Percentiles rank a stretch among this genome's conserved stretches.
Evolutionary conservation across 192 early-diverging fungal species (phyloP).

Genomic region (Podila clonocystis): DNA sequence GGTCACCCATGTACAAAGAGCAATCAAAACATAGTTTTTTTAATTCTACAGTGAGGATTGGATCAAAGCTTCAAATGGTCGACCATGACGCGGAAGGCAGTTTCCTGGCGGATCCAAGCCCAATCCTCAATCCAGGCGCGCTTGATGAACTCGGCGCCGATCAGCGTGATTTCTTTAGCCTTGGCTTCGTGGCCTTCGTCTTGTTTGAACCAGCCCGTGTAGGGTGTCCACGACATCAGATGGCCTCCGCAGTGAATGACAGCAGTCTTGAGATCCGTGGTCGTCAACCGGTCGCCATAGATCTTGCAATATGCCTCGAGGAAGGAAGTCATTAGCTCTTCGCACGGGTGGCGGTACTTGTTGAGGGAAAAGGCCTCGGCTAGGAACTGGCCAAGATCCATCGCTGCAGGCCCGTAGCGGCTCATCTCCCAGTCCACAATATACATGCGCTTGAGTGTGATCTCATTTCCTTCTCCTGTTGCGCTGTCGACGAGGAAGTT

Average conservation of each 20-base stretch:
- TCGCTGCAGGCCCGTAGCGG: constrained; percentile 43
- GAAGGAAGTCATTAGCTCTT: constrained; percentile 44
- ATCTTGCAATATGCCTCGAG: constrained; percentile 36
- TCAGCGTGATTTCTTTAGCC: constrained; percentile 29
- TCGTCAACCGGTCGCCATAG: constrained; percentile 28
- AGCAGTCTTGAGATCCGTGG: constrained; percentile 41
- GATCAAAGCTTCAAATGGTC: constrained; percentile 42
- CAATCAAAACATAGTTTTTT: constrained; percentile 16
- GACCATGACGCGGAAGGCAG: constrained; percentile 41
- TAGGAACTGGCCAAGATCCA: constrained; percentile 52
- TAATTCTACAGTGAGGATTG: constrained; percentile 26
- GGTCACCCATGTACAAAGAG: constrained; percentile 1
- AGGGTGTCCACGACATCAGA: constrained; percentile 49
- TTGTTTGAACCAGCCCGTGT: constrained; percentile 47
- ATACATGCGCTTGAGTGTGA: constrained; percentile 32
- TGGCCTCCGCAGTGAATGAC: constrained; percentile 53
- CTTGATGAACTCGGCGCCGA: constrained; percentile 47
- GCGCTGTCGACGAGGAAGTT: constrained; percentile 37
- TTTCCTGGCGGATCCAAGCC: constrained; percentile 52
- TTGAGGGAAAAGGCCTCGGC: constrained; percentile 48
- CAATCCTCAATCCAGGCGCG: constrained; percentile 53
- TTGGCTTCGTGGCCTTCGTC: constrained; percentile 42
- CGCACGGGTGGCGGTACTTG: constrained; percentile 48
- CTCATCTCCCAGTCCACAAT: constrained; percentile 53
- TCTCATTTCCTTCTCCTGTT: constrained; percentile 26